Evolutionary conservation across 1,284 basidiomycete genomes (phyloP), one percentile per base, ranked within the genome.

Genomic region (Malassezia psittaci): DNA sequence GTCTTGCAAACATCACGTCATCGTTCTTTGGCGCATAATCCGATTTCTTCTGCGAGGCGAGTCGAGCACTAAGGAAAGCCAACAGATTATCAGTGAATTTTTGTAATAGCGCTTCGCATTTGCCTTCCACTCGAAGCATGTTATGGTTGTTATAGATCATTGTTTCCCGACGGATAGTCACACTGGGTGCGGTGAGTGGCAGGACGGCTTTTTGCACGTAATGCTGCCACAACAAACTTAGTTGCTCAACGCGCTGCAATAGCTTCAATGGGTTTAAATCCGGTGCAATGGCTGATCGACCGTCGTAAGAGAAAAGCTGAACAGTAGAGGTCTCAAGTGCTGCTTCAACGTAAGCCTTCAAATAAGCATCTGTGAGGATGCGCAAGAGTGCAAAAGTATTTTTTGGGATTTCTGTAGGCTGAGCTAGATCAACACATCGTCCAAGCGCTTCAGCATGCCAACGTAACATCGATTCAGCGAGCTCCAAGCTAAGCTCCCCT

Each of bases 171-270:
- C 94, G 82, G 35, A 86, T 81, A 0, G 89, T 90, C 1, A 93
- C 87, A 0, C 87, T 87, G 7, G 84, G 83, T 54, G 84, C 85
- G 0, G 90, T 85, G 5, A 99, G 80, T 0, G 94, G 93, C 10
- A 96, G 79, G 7, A 99, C 77, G 0, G 91, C 93, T 15, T 88
- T 88, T 44, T 86, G 86, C 64, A 90, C 83, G 76, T 98, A 99
- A 74, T 90, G 87, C 75, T 98, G 94, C 91, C 91, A 96, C 3
- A 99, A 81, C 70, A 94, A 87, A 67, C 87, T 88, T 57, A 94
- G 85, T 49, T 94, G 81, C 75, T 94, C 90, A n/a, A 86, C 83
- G 1, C 81, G 80, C 60, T 81, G 82, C 55, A 98, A 78, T 15
- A 87, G 81, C n/a, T 40, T 24, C 33, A 66, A 34, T 6, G 51